These are phyloP conservation scores for Pseudopithomyces chartarum DNA, from an alignment of 2,329 filamentous ascomycete species.

Conservation along the genomic window DNA sequence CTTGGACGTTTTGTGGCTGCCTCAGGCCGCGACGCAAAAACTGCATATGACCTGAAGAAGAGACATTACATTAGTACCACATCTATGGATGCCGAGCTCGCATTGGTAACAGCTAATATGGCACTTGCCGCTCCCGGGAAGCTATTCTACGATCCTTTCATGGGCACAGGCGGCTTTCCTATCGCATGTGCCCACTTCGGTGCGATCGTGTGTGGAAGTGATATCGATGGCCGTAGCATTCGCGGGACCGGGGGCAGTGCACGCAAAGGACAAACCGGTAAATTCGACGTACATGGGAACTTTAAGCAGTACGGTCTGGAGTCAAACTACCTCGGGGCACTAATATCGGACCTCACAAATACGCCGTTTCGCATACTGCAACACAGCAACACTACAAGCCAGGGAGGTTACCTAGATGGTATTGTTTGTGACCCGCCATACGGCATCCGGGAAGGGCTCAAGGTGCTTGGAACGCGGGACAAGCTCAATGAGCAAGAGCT, in stretches of 20 bases:
- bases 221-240: conserved; percentile 91
- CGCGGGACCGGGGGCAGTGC: conserved; percentile 65
- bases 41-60: conserved; percentile 89
- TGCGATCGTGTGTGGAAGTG: conserved; percentile 79
- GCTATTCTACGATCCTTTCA: conserved; percentile 92
- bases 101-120: conserved; percentile 89
- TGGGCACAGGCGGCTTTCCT: conserved; percentile 91
- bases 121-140: conserved; percentile 81
- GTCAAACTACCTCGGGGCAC: conserved; percentile 72
- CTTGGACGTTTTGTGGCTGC: conserved; percentile 73
- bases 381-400: conserved; percentile 13
- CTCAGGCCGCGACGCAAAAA: conserved; percentile 69
- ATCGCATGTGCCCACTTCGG: conserved; percentile 91
- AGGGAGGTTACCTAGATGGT: conserved; percentile 72
- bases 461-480: conserved; percentile 80
- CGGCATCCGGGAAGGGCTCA: conserved; percentile 88
- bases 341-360: conserved; percentile 87
- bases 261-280: conserved; percentile 45
- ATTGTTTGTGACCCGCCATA: conserved; percentile 97
- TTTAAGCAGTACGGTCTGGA: conserved; percentile 81
- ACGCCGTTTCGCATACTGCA: conserved; percentile 64
- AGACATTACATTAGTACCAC: conserved; percentile 92
- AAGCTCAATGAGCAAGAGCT: conserved; percentile 28
- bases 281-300: conserved; percentile 67
- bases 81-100: conserved; percentile 94